Evolutionary conservation across 2,329 filamentous ascomycete species (phyloP), one percentile per base, ranked within the genome.

Genomic region (Lasiodiplodia citricola): DNA sequence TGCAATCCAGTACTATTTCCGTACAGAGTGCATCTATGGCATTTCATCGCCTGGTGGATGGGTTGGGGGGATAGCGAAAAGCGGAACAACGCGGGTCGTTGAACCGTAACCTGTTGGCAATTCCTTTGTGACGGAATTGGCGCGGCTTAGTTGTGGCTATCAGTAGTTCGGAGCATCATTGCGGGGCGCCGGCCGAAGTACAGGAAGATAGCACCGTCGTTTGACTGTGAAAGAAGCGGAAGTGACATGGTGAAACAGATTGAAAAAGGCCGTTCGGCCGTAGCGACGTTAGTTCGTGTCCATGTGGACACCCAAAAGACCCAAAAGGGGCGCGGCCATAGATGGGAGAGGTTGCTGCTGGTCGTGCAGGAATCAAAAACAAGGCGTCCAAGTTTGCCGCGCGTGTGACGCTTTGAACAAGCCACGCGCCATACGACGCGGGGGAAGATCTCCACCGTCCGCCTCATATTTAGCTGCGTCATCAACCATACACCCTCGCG

Each of bases 381-480:
- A 52, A 64, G 47, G 60, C 60, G 58, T 25, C 38, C 57, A 23
- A 16, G 11, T 14, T 10, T 25, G 21, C 14, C 35, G 55, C 55
- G 58, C 38, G 58, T 44, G 44, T 64, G 41, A 64, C 60, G 44
- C 60, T 38, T 52, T 31, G 47, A n/a, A 25, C 60, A 52, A 64
- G 60, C 60, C 60, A 64, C 60, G 31, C 47, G 47, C 60, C 47
- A 52, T 6, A 52, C 52, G 28, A 64, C 47, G 60, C 60, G 44
- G 58, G 58, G 58, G 31, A 28, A 21, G 58, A 63, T 51, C 58
- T 51, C 58, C 58, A 28, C 58, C 16, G 18, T 28, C 28, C 13
- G 31, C 44, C 31, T 25, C 47, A 38, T 31, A 41, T 64, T 47
- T 54, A 38, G 51, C 47, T 23, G 25, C 47, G 25, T 44, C 38